Evolutionary conservation across 2,329 filamentous ascomycete species (phyloP).

Genomic region (Claviceps fusiformis): DNA sequence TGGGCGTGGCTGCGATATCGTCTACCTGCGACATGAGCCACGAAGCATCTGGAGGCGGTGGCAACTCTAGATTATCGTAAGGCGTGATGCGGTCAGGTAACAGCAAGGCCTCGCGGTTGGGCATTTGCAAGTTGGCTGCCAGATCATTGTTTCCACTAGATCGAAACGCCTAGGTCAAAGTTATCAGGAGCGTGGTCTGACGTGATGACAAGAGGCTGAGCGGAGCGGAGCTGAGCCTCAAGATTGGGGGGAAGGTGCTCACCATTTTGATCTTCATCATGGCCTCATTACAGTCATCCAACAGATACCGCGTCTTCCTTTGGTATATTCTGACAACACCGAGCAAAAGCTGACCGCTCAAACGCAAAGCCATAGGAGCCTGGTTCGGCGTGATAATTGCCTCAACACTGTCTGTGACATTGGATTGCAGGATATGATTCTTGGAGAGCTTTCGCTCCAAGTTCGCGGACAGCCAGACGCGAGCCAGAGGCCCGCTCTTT

Average conservation of each 20-base stretch:
- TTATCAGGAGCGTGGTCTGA: conserved; percentile 15
- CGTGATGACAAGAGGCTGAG: background rate
- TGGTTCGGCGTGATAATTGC: conserved; percentile 88
- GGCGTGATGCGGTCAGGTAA: conserved; percentile 88
- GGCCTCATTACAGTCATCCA: conserved; percentile 96
- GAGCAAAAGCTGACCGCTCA: conserved; percentile 86
- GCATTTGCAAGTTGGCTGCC: conserved; percentile 65
- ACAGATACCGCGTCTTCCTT: conserved; percentile 85
- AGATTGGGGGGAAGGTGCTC: conserved; percentile 13
- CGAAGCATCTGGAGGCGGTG: conserved; percentile 79
- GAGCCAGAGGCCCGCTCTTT: conserved; percentile 92
- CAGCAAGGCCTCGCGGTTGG: conserved; percentile 74
- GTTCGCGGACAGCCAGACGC: conserved; percentile 96
- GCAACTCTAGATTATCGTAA: conserved; percentile 61
- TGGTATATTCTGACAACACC: conserved; percentile 97
- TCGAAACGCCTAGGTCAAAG: conserved; percentile 61
- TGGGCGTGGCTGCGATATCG: conserved; percentile 38
- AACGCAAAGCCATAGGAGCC: conserved; percentile 83
- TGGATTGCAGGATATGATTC: conserved; percentile 85
- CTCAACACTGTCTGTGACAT: conserved; percentile 87
- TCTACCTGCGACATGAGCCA: conserved; percentile 68
- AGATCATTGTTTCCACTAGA: conserved; percentile 91
- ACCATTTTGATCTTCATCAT: conserved; percentile 99
- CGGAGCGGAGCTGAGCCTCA: background rate
- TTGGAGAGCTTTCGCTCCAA: conserved; percentile 97